Evolutionary conservation across 345 rosid genomes (phyloP).

Genomic region (Limnanthes douglasii): DNA sequence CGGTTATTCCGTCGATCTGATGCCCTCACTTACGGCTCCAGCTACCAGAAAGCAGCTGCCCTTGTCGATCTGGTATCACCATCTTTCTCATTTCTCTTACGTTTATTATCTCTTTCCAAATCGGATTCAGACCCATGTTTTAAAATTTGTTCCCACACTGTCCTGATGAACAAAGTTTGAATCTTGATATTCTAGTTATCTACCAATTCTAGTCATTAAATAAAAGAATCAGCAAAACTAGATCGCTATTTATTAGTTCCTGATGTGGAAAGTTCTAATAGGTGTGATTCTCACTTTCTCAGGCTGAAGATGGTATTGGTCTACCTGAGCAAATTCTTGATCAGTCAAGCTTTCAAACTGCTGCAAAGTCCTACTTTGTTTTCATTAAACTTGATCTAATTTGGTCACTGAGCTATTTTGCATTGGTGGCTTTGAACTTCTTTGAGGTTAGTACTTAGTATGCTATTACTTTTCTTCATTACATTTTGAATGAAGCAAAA

Average conservation of each 20-base stretch:
- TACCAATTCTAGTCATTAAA: no score
- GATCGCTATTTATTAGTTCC: neutral
- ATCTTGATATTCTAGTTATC: no score
- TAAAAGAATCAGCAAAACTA: no score
- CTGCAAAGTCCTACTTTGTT: conserved; percentile 51
- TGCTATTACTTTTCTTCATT: neutral
- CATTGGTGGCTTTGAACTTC: conserved; percentile 60
- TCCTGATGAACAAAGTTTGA: no score
- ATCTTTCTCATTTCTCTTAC: neutral
- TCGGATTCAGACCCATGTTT: neutral
- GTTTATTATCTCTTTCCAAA: neutral
- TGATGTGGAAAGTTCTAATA: neutral
- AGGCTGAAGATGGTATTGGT: conserved; percentile 97
- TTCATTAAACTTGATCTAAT: conserved; percentile 44
- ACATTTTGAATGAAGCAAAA: neutral
- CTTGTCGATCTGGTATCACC: conserved; percentile 79
- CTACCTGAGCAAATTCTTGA: conserved; percentile 83
- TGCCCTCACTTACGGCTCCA: conserved; percentile 69
- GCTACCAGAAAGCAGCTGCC: conserved; percentile 88
- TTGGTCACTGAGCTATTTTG: conserved; percentile 85
- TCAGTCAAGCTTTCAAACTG: conserved; percentile 39
- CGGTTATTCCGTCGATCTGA: conserved; percentile 37
- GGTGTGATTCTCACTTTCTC: conserved; percentile 7
- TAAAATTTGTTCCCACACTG: no score
- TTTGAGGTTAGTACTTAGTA: conserved; percentile 48